Evolutionary conservation across 73 alveolate species (phyloP).

Genomic region (Symbiodinium natans): DNA sequence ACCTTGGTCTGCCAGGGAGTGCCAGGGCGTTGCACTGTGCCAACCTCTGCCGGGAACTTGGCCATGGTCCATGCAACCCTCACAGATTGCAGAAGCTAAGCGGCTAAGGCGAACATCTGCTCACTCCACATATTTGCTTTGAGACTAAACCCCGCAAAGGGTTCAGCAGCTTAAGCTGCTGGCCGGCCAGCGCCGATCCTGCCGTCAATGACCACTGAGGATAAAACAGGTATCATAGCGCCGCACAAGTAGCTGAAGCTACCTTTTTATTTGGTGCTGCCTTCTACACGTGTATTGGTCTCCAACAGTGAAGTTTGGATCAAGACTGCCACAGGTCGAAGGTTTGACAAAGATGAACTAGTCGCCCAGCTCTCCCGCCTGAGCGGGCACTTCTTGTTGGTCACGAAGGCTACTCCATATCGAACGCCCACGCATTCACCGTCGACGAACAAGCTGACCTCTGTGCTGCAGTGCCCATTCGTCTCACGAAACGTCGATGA

Average conservation of each 20-base stretch:
- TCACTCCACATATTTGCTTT: background rate
- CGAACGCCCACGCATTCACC: conserved; percentile 22
- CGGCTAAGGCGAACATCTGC: background rate
- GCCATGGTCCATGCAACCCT: background rate
- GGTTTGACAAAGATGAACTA: background rate
- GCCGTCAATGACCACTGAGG: background rate
- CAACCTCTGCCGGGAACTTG: background rate
- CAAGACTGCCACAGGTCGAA: background rate
- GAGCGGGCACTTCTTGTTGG: conserved; percentile 28
- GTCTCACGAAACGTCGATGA: no score
- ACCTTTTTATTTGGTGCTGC: background rate
- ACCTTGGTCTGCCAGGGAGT: background rate
- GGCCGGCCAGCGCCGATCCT: conserved; percentile 53
- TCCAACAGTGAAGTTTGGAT: background rate
- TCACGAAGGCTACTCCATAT: conserved; percentile 5
- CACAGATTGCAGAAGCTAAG: background rate
- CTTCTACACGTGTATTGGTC: background rate
- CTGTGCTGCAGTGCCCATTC: no score
- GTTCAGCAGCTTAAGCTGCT: background rate
- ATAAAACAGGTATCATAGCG: background rate
- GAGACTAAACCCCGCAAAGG: background rate
- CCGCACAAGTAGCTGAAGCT: background rate
- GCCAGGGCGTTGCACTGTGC: background rate
- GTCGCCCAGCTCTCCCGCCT: background rate
- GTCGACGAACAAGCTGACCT: conserved; percentile 3